Evolutionary conservation across 2,329 filamentous ascomycete species (phyloP), one percentile per base, ranked within the genome.

Genomic region (Cordyceps militaris): DNA sequence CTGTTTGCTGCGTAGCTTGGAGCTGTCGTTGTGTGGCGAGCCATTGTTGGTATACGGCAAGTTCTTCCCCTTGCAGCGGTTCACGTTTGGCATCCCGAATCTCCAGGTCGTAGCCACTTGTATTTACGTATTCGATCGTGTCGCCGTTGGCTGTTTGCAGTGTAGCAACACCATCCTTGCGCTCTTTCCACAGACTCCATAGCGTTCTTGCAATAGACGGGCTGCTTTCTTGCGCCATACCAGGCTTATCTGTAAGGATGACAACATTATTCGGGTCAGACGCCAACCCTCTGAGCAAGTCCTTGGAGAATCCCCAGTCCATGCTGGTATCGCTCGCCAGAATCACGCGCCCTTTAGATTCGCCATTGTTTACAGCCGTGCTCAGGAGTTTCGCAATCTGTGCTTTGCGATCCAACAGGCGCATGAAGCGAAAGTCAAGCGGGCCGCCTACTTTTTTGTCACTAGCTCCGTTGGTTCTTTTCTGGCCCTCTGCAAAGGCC

Each of bases 261-360:
- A 99, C 82, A 47, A 97, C 75, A 69, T 97, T 99, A 43, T 85
- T 84, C 1, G 86, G 76, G 62, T 95, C 88, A 59, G 82, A 79
- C 0, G 91, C 91, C 57, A 99, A 79, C 10, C 80, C 79, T 62
- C 82, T 84, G 50, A 99, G 74, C 0, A 92, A 79, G 55, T 93
- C 86, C 66, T 88, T 90, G 0, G 94, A 95, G 67, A 96, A 96
- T 0, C 94, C 94, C 94, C 94, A 99, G 65, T 96, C 91, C 21
- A 97, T 74, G 30, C 89, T 95, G 3, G 85, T 82, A 69, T 97
- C 93, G 64, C 91, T 97, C 3, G 94, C 92, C 58, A 99, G 78
- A 53, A 99, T 94, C 16, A 99, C 91, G 55, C 85, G 82, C 6
- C 84, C 83, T 40, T 72, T 66, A 5, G 76, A 65, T 60, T 74